Evolutionary conservation across 192 early-diverging fungal species (phyloP).

Genomic region (Coemansia sp.): DNA sequence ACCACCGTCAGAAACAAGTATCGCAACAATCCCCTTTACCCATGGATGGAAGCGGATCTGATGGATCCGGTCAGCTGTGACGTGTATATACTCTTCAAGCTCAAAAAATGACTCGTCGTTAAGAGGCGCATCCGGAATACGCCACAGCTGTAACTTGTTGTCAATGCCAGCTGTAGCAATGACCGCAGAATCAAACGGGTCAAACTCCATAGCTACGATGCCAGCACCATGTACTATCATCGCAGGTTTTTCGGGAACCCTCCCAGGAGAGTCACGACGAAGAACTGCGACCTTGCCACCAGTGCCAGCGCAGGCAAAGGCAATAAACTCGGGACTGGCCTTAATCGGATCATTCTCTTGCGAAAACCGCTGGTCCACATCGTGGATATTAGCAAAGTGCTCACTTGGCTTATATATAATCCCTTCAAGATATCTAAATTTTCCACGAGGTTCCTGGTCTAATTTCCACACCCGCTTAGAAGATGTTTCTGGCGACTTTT

Average conservation of each 20-base stretch:
- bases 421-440: constrained; percentile 64
- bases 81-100: constrained; percentile 40
- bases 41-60: constrained; percentile 49
- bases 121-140: constrained; percentile 31
- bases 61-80: constrained; percentile 39
- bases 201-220: constrained; percentile 67
- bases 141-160: constrained; percentile 46
- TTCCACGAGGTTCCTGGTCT: constrained; percentile 21
- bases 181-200: constrained; percentile 66
- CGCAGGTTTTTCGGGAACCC: constrained; percentile 42
- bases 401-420: constrained; percentile 61
- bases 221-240: constrained; percentile 54
- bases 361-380: constrained; percentile 34
- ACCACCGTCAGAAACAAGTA: constrained; percentile 32
- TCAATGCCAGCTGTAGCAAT: constrained; percentile 43
- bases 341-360: constrained; percentile 41
- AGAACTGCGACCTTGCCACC: constrained; percentile 80
- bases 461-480: neutral
- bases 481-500: neutral
- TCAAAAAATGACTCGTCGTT: constrained; percentile 32
- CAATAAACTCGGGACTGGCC: constrained; percentile 63
- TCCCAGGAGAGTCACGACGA: constrained; percentile 65
- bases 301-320: constrained; percentile 70
- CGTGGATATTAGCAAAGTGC: constrained; percentile 64
- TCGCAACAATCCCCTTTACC: constrained; percentile 26